These are phyloP conservation scores for Podospora bellae-mahoneyi DNA, from an alignment of 495 filamentous ascomycete species.

Conservation along the genomic window DNA sequence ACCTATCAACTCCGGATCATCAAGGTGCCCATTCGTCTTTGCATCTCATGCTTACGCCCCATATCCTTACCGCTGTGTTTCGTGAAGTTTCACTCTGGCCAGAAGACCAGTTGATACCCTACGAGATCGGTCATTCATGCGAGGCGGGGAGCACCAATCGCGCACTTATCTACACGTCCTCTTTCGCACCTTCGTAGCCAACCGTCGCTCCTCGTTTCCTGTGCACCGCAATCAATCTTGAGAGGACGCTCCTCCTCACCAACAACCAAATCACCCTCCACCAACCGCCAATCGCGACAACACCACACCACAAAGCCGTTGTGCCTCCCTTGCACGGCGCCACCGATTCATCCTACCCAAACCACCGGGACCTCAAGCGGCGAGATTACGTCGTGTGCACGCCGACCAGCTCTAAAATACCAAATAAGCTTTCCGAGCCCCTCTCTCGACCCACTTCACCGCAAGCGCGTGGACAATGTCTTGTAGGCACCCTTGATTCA, in stretches of 20 bases:
- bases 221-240: background rate
- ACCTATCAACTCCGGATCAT: background rate
- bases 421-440: background rate
- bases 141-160: background rate
- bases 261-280: background rate
- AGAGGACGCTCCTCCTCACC: background rate
- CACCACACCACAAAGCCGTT: background rate
- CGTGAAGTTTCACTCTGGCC: background rate
- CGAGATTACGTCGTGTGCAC: background rate
- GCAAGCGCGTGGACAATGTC: conserved; percentile 3
- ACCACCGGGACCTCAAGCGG: background rate
- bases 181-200: background rate
- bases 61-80: background rate
- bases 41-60: background rate
- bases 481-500: conserved; percentile 3
- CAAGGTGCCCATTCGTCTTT: background rate
- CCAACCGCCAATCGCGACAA: background rate
- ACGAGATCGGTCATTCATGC: background rate
- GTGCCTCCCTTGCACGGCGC: background rate
- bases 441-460: background rate
- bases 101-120: background rate
- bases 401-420: background rate
- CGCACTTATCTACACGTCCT: background rate
- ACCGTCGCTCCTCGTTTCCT: background rate
- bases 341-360: background rate